These are phyloP conservation scores for Heliamphora exappendiculata DNA, from an alignment of 148 eudicot species.

Conservation along the genomic window DNA sequence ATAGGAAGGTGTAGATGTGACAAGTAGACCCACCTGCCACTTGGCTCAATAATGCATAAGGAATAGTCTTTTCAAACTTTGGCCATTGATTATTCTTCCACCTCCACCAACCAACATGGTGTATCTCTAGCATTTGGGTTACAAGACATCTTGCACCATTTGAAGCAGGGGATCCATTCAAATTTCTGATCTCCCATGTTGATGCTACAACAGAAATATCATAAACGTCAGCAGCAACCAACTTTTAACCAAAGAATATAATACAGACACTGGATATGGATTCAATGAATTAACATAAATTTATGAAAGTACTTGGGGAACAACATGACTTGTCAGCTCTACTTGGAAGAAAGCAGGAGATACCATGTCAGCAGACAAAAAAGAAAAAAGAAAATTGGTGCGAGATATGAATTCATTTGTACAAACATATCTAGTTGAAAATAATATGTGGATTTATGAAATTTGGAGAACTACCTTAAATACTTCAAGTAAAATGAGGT, in stretches of 20 bases:
- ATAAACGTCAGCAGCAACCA: neutral
- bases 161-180: constrained; percentile 30
- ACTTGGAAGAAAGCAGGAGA: neutral
- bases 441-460: neutral
- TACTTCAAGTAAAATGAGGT: too few species aligned
- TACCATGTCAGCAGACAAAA: neutral
- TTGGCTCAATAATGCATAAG: constrained; percentile 82
- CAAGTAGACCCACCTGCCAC: constrained; percentile 66
- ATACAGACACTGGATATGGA: neutral
- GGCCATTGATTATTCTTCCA: constrained; percentile 70
- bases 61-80: constrained; percentile 76
- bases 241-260: constrained; percentile 3
- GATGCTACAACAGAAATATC: constrained; percentile 55
- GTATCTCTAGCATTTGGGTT: constrained; percentile 79
- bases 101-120: constrained; percentile 52
- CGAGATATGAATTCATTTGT: neutral
- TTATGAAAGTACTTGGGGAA: too few species aligned
- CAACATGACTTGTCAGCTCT: neutral
- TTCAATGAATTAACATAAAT: neutral
- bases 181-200: constrained; percentile 79
- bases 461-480: neutral
- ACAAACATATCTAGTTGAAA: neutral
- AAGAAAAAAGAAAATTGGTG: neutral
- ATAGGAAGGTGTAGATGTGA: neutral
- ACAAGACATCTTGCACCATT: constrained; percentile 57